A percentile compares a stretch with the other conserved stretches of the same genome.
Evolutionary conservation across 352 stramenopile species (phyloP).

Genomic region (Phytophthora multivora): DNA sequence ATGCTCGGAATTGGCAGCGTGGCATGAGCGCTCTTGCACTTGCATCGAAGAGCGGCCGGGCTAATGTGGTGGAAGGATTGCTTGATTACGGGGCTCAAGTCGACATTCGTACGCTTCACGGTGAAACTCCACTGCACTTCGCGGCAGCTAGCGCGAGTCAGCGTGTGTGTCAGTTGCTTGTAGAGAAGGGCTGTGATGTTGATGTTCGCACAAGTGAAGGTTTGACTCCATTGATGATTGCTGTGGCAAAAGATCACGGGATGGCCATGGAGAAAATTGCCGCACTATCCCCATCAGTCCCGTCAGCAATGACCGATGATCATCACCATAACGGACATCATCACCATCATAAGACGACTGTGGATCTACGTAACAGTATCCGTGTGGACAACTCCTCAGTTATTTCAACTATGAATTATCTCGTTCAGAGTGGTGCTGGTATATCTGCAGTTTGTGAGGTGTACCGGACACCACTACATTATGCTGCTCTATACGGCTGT

Average conservation of each 20-base stretch:
- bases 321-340: conserved; percentile 13
- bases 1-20: conserved; percentile 81
- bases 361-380: conserved; percentile 50
- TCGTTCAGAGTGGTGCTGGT: conserved; percentile 70
- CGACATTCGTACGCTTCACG: conserved; percentile 65
- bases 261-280: conserved; percentile 43
- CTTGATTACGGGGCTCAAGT: conserved; percentile 80
- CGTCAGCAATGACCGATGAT: conserved; percentile 15
- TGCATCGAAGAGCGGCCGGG: conserved; percentile 66
- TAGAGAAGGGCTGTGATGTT: conserved; percentile 73
- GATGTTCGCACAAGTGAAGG: conserved; percentile 73
- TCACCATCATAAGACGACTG: conserved; percentile 29
- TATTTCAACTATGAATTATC: conserved; percentile 72
- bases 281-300: conserved; percentile 27
- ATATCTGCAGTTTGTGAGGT: conserved; percentile 64
- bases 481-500: conserved; percentile 71
- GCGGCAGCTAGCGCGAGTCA: conserved; percentile 67
- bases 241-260: conserved; percentile 54
- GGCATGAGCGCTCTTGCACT: conserved; percentile 79
- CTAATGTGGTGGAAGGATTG: conserved; percentile 78
- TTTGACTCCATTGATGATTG: conserved; percentile 80
- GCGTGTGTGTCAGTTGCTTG: conserved; percentile 66
- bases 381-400: conserved; percentile 60
- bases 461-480: conserved; percentile 79
- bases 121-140: conserved; percentile 83